These are phyloP conservation scores for Brassica napus DNA, from an alignment of 345 rosid genomes.

Conservation along the genomic window DNA sequence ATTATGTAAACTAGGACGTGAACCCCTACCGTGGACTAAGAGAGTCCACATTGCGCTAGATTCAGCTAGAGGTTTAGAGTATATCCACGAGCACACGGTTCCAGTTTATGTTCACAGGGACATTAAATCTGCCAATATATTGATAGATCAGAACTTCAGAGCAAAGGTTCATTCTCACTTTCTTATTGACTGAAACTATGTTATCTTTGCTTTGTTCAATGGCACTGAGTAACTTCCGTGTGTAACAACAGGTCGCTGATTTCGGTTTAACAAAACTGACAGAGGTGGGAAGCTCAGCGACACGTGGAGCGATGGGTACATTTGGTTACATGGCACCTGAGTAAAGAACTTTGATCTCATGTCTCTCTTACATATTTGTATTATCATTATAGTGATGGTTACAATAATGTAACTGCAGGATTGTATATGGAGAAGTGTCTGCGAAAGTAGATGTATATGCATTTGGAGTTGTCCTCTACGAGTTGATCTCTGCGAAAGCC, in stretches of 20 bases:
- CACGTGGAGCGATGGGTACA: conserved; percentile 89
- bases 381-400: neutral
- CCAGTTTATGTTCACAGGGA: conserved; percentile 98
- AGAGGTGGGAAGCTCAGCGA: conserved; percentile 73
- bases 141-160: conserved; percentile 84
- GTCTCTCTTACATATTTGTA: neutral
- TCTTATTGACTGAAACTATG: neutral
- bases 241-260: conserved; percentile 80
- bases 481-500: conserved; percentile 87
- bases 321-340: conserved; percentile 99
- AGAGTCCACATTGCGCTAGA: conserved; percentile 98
- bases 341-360: conserved; percentile 65
- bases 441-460: conserved; percentile 93
- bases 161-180: conserved; percentile 60
- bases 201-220: neutral
- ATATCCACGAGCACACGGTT: conserved; percentile 95
- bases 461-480: conserved; percentile 93
- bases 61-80: conserved; percentile 97
- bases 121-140: conserved; percentile 89
- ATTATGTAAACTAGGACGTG: conserved; percentile 54
- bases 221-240: neutral
- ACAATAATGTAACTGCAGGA: conserved; percentile 49
- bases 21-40: conserved; percentile 74
- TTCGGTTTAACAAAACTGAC: conserved; percentile 90
- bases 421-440: conserved; percentile 89